Base-by-base conservation (phyloP, 805 yeast genomes). In the Pichia cabralensis region DNA sequence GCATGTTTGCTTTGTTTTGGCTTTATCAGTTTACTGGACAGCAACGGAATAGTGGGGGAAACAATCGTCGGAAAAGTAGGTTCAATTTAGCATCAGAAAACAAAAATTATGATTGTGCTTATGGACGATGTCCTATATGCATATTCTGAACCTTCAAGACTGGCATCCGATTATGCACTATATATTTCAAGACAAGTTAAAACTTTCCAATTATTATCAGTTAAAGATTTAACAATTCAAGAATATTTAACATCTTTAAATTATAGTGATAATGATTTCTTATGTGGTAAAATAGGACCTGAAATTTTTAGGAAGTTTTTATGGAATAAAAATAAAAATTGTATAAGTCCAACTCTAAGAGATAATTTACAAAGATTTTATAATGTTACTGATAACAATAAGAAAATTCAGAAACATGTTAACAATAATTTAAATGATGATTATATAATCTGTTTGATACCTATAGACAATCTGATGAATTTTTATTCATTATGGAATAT, bases 221-320 rank as follows among this genome's bases (percentile, higher is more conserved):
- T 26, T 17, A 27, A 20, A 6, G 35, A 37, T 15, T 22, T 30
- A 11, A 23, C 35, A 11, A 33, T 41, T 16, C 34, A 32, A 19
- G 33, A 36, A 18, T 47, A 44, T 30, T 35, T 53, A 19, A 44
- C 50, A n/a, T 40, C 41, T 1, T 28, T 43, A 5, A 18, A 36
- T 6, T 23, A 20, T 2, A 18, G 13, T 13, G n/a, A n/a, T n/a
- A 52, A 53, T 8, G 55, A 52, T 34, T 52, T 52, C 37, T 16
- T 54, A 4, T 33, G 42, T 18, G 58, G 58, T 9, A 37, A 40
- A 19, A 24, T 47, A 26, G 55, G 55, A 10, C 44, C 42, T 9
- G 26, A 21, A 18, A 40, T 36, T 39, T 30, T 50, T 4, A 44
- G 50, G 30, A 30, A 32, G 27, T 25, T 45, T 10, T 19, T 41